Conservation (phyloP, 2,329 filamentous ascomycete species). For the Ceratocystis variospora region DNA sequence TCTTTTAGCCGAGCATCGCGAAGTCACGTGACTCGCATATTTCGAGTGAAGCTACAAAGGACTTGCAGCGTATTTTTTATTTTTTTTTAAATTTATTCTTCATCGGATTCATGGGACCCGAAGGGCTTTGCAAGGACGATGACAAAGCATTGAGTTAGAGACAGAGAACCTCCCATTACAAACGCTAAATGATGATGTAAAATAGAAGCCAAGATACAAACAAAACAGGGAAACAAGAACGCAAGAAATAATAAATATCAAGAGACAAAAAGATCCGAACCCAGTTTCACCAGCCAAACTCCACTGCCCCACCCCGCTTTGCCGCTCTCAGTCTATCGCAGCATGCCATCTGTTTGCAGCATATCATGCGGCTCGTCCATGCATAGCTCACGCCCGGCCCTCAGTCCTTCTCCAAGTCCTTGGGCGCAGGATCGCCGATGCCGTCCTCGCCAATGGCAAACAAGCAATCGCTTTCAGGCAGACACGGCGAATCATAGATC, state of each 20-base stretch:
- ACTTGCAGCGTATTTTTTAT: too few species aligned
- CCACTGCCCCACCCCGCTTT: not conserved
- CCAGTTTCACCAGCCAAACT: not conserved
- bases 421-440: conserved; percentile 88
- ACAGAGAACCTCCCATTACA: not conserved
- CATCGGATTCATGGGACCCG: too few species aligned
- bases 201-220: not conserved
- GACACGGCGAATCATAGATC: conserved; percentile 95
- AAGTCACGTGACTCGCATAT: not conserved
- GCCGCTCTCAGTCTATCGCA: not conserved
- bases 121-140: too few species aligned
- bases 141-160: not conserved
- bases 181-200: conserved; percentile 1
- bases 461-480: conserved; percentile 89
- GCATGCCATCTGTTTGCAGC: not conserved
- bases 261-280: not conserved
- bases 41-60: not conserved
- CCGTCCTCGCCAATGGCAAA: conserved; percentile 97
- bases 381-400: not conserved
- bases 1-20: not conserved
- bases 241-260: not conserved
- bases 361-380: not conserved
- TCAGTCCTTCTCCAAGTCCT: conserved; percentile 79
- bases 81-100: too few species aligned
- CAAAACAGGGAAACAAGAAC: conserved; percentile 5